phyloP scores from a whole-genome alignment of 805 yeast species.

The Candida caryicola region DNA sequence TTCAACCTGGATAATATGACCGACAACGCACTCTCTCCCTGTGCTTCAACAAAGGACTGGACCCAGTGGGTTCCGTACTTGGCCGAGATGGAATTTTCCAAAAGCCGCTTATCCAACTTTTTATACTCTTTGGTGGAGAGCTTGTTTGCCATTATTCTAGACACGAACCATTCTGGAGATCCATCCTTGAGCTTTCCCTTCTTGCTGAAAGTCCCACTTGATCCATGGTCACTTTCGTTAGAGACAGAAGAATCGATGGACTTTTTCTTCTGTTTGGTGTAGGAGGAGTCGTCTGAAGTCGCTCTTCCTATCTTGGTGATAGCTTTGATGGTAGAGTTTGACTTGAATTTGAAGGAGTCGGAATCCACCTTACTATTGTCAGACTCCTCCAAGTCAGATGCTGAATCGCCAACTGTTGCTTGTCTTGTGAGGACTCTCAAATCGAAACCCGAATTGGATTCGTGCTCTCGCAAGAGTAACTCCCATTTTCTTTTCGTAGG shows the following conservation, averaged over 20 bases:
- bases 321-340: conserved; percentile 9
- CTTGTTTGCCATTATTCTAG: conserved; percentile 34
- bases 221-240: conserved; percentile 10
- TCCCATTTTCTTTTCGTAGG: conserved; percentile 43
- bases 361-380: not conserved
- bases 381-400: not conserved
- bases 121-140: conserved; percentile 32
- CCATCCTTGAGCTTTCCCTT: conserved; percentile 34
- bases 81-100: conserved; percentile 17
- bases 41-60: conserved; percentile 32
- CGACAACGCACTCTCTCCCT: conserved; percentile 43
- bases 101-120: conserved; percentile 32
- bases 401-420: conserved; percentile 1
- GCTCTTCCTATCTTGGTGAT: conserved; percentile 8
- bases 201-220: conserved; percentile 11
- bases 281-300: conserved; percentile 4
- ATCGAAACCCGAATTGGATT: conserved; percentile 36
- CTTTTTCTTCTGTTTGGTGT: conserved; percentile 10
- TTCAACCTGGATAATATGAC: conserved; percentile 38
- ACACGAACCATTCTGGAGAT: conserved; percentile 41
- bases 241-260: conserved; percentile 9
- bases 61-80: conserved; percentile 29
- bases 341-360: conserved; percentile 5
- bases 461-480: conserved; percentile 38
- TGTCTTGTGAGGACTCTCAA: conserved; percentile 22